phyloP scores from a whole-genome alignment of 768 basidiomycete genomes.

The Termitomyces sp. region DNA sequence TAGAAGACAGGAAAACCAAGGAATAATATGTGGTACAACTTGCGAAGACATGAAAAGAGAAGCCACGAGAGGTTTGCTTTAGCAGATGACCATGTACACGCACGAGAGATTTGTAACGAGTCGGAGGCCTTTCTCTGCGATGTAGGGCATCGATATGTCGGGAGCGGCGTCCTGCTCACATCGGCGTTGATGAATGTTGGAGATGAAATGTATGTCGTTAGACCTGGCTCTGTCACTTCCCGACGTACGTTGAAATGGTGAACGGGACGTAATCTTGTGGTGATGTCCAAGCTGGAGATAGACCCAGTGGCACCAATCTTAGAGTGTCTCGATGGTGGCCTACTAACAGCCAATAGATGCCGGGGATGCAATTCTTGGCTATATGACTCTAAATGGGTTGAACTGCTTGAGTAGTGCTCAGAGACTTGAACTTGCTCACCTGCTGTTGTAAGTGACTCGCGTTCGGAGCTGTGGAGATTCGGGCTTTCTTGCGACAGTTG shows the following conservation, averaged over 20 bases:
- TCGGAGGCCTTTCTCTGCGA: not conserved
- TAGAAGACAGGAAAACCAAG: not conserved
- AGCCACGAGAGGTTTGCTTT: not conserved
- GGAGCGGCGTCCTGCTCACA: not conserved
- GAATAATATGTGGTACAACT: not conserved
- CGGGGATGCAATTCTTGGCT: not conserved
- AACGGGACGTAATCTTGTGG: not conserved
- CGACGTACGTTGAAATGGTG: too few species aligned
- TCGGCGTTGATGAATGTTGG: not conserved
- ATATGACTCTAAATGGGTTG: not conserved
- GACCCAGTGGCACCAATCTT: not conserved
- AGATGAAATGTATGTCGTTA: not conserved
- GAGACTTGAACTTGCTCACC: not conserved
- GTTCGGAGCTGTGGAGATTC: too few species aligned
- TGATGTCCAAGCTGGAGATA: not conserved
- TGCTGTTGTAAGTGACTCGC: not conserved
- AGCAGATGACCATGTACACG: not conserved
- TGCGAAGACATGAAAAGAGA: not conserved
- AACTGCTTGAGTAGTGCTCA: not conserved
- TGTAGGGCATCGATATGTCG: not conserved
- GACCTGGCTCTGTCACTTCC: not conserved
- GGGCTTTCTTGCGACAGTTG: not conserved
- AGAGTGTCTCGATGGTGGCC: not conserved
- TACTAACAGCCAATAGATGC: not conserved
- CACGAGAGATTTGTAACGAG: not conserved